Conservation (phyloP, 2,329 filamentous ascomycete species). For the Hypocreales sp. region DNA sequence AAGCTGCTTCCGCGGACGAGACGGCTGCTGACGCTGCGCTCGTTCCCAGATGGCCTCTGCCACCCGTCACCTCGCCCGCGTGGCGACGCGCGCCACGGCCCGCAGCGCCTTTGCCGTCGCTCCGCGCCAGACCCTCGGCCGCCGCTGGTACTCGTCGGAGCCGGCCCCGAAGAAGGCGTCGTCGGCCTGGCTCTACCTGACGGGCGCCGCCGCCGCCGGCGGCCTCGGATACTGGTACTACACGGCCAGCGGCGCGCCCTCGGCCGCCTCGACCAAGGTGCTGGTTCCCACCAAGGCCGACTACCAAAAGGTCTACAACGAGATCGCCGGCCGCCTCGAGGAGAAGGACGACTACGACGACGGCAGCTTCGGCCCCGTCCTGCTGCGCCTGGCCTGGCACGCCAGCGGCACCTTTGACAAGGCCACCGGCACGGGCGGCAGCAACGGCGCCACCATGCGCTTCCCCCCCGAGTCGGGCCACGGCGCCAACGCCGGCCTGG, state of each 20-base stretch:
- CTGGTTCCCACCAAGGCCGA: slow-evolving; percentile 69
- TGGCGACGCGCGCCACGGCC: slow-evolving; percentile 39
- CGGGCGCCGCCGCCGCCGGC: slow-evolving; percentile 41
- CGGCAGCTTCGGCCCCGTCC: slow-evolving; percentile 84
- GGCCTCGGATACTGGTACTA: slow-evolving; percentile 54
- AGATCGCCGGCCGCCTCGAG: slow-evolving; percentile 63
- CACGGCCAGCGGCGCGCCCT: slow-evolving; percentile 34
- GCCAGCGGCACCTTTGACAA: slow-evolving; percentile 84
- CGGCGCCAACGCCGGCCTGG: slow-evolving; percentile 85
- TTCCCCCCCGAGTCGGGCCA: slow-evolving; percentile 81
- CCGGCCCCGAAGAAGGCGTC: slow-evolving; percentile 35
- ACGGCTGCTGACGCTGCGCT: no score
- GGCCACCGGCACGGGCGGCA: slow-evolving; percentile 75
- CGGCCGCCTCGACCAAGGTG: slow-evolving; percentile 33
- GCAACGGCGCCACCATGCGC: slow-evolving; percentile 94
- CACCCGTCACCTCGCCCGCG: slow-evolving; percentile 39
- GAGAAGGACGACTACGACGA: slow-evolving; percentile 94
- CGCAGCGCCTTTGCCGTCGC: slow-evolving; percentile 44
- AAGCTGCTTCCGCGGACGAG: no score
- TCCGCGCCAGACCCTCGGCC: slow-evolving; percentile 56
- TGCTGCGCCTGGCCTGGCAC: slow-evolving; percentile 89
- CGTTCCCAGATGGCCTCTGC: slow-evolving; percentile 27
- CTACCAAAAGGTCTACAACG: slow-evolving; percentile 92
- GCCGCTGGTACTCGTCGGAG: slow-evolving; percentile 67
- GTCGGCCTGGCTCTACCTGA: slow-evolving; percentile 36